A percentile compares a stretch with the other conserved stretches of the same genome.
Evolutionary conservation across 345 rosid genomes (phyloP).

Genomic region (Psidium friedrichsthalianum): DNA sequence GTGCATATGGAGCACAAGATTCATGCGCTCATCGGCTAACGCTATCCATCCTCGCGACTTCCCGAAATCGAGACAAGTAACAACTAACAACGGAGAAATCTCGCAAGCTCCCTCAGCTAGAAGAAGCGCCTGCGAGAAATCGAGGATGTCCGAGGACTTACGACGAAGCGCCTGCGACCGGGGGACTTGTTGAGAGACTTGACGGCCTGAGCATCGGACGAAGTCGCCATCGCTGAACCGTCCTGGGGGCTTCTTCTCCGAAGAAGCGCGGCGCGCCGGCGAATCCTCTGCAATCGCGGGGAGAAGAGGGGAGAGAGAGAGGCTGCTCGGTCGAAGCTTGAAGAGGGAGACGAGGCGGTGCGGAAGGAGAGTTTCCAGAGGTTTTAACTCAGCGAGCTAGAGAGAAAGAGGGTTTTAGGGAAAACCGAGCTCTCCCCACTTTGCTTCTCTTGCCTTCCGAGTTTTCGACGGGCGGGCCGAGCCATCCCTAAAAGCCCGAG

Average conservation of each 20-base stretch:
- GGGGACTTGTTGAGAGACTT: slow-evolving; percentile 71
- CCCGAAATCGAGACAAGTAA: neutral
- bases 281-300: neutral
- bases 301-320: neutral
- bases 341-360: neutral
- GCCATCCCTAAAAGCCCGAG: neutral
- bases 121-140: neutral
- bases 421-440: neutral
- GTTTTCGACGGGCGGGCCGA: neutral
- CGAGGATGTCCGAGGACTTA: slow-evolving; percentile 10
- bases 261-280: too few relatives aligned
- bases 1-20: neutral
- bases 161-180: slow-evolving; percentile 70
- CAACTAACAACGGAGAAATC: neutral
- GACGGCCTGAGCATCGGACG: slow-evolving; percentile 58
- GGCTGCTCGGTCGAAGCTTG: neutral
- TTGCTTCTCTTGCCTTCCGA: too few relatives aligned
- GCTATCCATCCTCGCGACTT: neutral
- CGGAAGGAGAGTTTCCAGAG: neutral
- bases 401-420: neutral
- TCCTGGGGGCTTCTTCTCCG: neutral
- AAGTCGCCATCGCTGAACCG: slow-evolving; percentile 26
- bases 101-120: neutral
- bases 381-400: neutral
- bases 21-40: neutral